Conservation (phyloP, 2,329 filamentous ascomycete genomes). For the Monosporascus sp. region DNA sequence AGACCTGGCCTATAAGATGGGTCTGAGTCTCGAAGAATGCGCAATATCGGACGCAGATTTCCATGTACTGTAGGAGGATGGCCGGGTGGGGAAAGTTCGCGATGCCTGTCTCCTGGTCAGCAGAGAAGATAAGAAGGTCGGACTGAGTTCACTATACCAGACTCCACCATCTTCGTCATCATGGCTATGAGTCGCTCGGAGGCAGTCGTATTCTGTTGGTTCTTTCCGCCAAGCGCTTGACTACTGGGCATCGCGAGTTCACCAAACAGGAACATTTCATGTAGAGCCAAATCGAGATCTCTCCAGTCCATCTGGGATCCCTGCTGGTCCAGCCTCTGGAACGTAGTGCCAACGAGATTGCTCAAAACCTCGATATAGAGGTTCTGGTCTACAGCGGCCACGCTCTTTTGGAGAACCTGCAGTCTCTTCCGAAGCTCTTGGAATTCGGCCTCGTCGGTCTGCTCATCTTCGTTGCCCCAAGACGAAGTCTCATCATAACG, state of each 20-base stretch:
- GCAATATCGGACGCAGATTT: conserved; percentile 92
- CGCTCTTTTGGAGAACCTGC: conserved; percentile 85
- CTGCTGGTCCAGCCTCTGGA: conserved; percentile 70
- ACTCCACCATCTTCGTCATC: conserved; percentile 95
- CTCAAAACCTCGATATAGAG: conserved; percentile 87
- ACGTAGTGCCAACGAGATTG: conserved; percentile 80
- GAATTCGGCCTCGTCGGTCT: conserved; percentile 96
- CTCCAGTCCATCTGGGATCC: conserved; percentile 82
- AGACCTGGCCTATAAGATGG: conserved; percentile 73
- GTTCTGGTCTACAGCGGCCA: conserved; percentile 80
- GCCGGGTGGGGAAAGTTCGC: conserved; percentile 83
- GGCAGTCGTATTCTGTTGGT: conserved; percentile 71
- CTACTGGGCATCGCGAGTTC: conserved; percentile 80
- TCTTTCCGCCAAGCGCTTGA: conserved; percentile 81
- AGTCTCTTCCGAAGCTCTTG: conserved; percentile 87
- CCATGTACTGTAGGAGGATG: conserved; percentile 95
- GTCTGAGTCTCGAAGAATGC: conserved; percentile 85
- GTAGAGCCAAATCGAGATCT: conserved; percentile 85
- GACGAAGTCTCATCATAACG: conserved; percentile 90
- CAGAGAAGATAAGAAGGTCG: conserved; percentile 3
- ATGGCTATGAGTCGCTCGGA: conserved; percentile 80
- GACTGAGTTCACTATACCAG: conserved; percentile 53
- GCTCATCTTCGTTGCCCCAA: conserved; percentile 91
- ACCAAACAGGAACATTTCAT: conserved; percentile 95
- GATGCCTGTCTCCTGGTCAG: conserved; percentile 53